Evolutionary conservation across 2,329 filamentous ascomycete species (phyloP), one percentile per base, ranked within the genome.

Genomic region (Colletotrichum sp.): DNA sequence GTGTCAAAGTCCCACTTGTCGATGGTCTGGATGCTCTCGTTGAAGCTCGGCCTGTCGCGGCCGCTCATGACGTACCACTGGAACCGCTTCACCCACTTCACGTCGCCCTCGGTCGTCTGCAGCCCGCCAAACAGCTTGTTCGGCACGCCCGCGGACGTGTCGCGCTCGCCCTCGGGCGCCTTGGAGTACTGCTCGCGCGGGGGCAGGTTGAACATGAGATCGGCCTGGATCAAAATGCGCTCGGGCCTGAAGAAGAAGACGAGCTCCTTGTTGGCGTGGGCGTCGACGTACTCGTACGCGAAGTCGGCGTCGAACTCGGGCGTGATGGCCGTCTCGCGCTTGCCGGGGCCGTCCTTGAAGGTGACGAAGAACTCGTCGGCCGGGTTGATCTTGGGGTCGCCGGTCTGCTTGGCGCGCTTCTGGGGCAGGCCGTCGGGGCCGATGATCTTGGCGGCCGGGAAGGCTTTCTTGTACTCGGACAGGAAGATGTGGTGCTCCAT

Each of bases 401-500:
- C 84, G 5, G 88, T 85, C 74, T 90, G 89, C 78, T 90, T 89
- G 75, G 90, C 90, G 55, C 96, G 93, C 87, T 98, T 97, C 85
- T 96, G 95, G 27, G 92, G 92, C 2, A 99, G 91, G 0, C 95
- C 95, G 80, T 96, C 93, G 2, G 95, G 94, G 2, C 93, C 96
- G 80, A 98, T 91, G 64, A 99, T 89, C 80, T 93, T 93, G 36
- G 96, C 96, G 56, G 90, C 84, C 0, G 96, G 96, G 83, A 92
- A 98, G 30, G 92, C 94, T 65, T 90, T 87, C 80, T 94, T 92
- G 96, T 97, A 99, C 65, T 95, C 89, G 0, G 94, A 93, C 70
- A 99, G 84, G 87, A 97, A 97, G 83, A 99, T 95, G 89, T 99
- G 97, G 85, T 99, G 97, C 87, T 99, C 96, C 68, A 95, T 89